Percentiles rank a stretch among this genome's conserved stretches.
Conservation (phyloP, 305 asterid genomes). For the Lippia alba region DNA sequence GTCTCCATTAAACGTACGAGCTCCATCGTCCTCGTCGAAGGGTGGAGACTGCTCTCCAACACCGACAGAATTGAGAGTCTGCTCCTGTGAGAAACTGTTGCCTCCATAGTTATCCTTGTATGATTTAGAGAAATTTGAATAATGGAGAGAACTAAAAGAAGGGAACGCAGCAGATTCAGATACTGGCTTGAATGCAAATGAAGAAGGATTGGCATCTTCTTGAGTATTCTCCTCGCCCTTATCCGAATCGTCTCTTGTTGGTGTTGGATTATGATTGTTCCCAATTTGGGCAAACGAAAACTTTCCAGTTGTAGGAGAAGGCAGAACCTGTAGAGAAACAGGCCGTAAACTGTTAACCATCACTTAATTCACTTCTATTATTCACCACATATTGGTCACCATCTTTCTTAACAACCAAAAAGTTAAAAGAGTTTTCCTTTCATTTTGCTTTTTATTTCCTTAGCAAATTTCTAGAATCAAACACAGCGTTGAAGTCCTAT, state of each 20-base stretch:
- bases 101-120: slow-evolving; percentile 36
- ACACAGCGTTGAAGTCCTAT: background rate
- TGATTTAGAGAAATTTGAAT: background rate
- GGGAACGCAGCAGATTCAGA: slow-evolving; percentile 49
- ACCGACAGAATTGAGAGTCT: slow-evolving; percentile 44
- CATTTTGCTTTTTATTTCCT: too few relatives aligned
- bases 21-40: slow-evolving; percentile 50
- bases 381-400: background rate
- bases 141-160: slow-evolving; percentile 31
- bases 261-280: slow-evolving; percentile 35
- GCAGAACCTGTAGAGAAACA: slow-evolving; percentile 56
- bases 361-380: background rate
- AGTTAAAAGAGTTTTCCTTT: too few relatives aligned
- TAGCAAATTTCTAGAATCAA: background rate
- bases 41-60: slow-evolving; percentile 48
- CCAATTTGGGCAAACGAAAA: slow-evolving; percentile 44
- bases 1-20: slow-evolving; percentile 47
- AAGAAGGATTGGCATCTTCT: slow-evolving; percentile 39
- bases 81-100: slow-evolving; percentile 44
- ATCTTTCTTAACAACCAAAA: too few relatives aligned
- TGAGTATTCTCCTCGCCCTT: slow-evolving; percentile 49
- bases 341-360: background rate
- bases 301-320: slow-evolving; percentile 90
- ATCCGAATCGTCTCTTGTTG: slow-evolving; percentile 40
- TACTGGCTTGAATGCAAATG: slow-evolving; percentile 64